Base-by-base conservation (phyloP, 768 basidiomycete species). In the Suillus ampliporus region DNA sequence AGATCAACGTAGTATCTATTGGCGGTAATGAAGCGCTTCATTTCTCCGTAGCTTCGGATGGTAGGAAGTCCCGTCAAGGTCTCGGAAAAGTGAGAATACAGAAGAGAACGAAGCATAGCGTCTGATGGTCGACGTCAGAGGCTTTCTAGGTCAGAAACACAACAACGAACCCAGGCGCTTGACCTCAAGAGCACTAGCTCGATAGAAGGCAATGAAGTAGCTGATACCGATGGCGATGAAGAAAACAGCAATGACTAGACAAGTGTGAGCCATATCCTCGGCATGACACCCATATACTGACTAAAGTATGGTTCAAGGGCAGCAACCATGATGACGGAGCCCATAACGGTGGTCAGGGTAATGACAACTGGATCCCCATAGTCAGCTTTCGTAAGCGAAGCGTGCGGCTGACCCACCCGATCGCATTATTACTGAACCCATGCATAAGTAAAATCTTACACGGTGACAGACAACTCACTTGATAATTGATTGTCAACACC, bases 41-140 rank as follows among this genome's bases (percentile, higher is more conserved):
- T 79, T 67, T 85, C 86, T 40, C 88, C 86, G 66, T 90, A 94
- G 38, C 89, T 89, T 41, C 91, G 83, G 51, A 92, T 86, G 5
- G 89, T 91, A 0, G 86, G 80, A 31, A 88, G 77, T 13, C 91
- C 91, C 68, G 87, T 87, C 5, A 93, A 77, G 1, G 88, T 90
- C 73, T 93, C 92, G 1, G 89, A 85, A 69, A 93, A 90, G 68
- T 91, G 90, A 0, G 89, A 83, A 71, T 93, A 93, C 11, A 94
- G 80, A 10, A 88, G 76, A 2, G 89, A 90, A 40, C 91, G 88
- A 5, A 92, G 79, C 77, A 90, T 85, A 8, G 88, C 81, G 72
- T 91, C 91, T 86, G 58, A 38, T 15, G 38, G 47, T 7, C 23
- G 9, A 23, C 50, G 14, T 66, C 3, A 56, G 35, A 23, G 47